These are phyloP conservation scores for Komagataella kurtzmanii DNA, from an alignment of 805 yeast genomes.

Conservation along the genomic window DNA sequence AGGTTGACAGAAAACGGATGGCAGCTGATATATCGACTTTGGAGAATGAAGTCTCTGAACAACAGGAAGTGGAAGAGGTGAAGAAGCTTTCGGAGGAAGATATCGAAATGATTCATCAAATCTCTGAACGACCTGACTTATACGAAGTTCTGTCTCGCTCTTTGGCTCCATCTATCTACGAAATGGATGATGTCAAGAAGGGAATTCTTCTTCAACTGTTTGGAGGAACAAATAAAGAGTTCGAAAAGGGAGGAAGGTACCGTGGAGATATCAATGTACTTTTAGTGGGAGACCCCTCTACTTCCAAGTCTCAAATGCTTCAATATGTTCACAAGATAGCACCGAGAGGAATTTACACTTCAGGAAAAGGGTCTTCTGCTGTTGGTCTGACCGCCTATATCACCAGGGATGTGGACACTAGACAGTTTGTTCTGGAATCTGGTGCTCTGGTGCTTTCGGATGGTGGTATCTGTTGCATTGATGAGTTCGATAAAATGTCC, in stretches of 20 bases:
- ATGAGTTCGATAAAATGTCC: constrained; percentile 96
- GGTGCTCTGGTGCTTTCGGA: constrained; percentile 96
- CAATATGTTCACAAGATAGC: constrained; percentile 96
- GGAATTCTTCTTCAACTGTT: constrained; percentile 87
- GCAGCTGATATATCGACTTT: constrained; percentile 69
- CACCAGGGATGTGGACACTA: constrained; percentile 87
- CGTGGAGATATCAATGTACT: constrained; percentile 91
- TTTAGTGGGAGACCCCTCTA: constrained; percentile 96
- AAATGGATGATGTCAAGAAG: constrained; percentile 92
- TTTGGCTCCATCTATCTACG: constrained; percentile 93
- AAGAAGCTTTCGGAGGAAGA: constrained; percentile 62
- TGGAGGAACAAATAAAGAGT: constrained; percentile 89
- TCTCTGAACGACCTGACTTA: constrained; percentile 59
- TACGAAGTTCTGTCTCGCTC: constrained; percentile 83
- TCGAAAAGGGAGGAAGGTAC: constrained; percentile 83
- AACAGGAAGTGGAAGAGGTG: constrained; percentile 64
- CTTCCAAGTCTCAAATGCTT: constrained; percentile 87
- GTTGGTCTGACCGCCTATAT: constrained; percentile 97
- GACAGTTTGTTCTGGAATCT: constrained; percentile 83
- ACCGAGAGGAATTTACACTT: constrained; percentile 95
- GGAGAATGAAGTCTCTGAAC: constrained; percentile 44
- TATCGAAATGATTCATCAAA: constrained; percentile 43
- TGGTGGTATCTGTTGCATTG: constrained; percentile 98
- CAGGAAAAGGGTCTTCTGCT: constrained; percentile 98
- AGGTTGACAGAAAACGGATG: constrained; percentile 68